Base-by-base conservation (phyloP, 371 early-diverging fungal genomes). In the Circinella minor region DNA sequence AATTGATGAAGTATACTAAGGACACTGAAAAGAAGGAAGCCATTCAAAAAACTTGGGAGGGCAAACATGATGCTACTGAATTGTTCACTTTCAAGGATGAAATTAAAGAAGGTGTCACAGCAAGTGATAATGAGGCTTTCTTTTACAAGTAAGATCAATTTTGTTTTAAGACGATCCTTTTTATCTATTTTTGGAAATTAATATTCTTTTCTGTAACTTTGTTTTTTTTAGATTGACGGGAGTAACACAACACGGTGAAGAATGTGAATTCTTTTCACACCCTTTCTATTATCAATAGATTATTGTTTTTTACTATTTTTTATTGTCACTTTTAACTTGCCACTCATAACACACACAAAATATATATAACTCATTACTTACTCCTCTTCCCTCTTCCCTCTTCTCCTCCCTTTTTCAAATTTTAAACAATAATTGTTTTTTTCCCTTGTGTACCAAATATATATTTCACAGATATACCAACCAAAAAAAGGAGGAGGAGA, bases 181-280 rank as follows among this genome's bases (percentile, higher is more conserved):
- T 37, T 38, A 27, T 11, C 46, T 36, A 43, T 48, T 36, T 34
- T 17, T n/a, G 57, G 57, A 57, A 57, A 57, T 61, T 66, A 15
- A 36, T 49, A 43, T 9, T 43, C 11, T 43, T 43, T 43, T 43
- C 43, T 43, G 43, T 43, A 43, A 43, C 43, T 43, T 43, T 43
- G 43, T 43, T 48, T 60, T 51, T 62, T 49, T 48, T 67, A 74
- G 70, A 64, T 20, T 70, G 47, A 64, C 55, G 14, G 69, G 55
- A 63, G 38, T 47, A 39, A 74, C 71, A 15, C 51, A 66, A 15
- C 55, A 71, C 55, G 48, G 60, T 17, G 71, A 71, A 43, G 34
- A 54, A 3, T 74, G 75, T 57, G 49, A 64, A 18, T 74, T 74
- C 63, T 71, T 59, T 67, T 71, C 71, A 2, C 75, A 74, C 46